These are phyloP conservation scores for Saccharomyces jurei DNA, from an alignment of 805 yeast species.

Conservation along the genomic window DNA sequence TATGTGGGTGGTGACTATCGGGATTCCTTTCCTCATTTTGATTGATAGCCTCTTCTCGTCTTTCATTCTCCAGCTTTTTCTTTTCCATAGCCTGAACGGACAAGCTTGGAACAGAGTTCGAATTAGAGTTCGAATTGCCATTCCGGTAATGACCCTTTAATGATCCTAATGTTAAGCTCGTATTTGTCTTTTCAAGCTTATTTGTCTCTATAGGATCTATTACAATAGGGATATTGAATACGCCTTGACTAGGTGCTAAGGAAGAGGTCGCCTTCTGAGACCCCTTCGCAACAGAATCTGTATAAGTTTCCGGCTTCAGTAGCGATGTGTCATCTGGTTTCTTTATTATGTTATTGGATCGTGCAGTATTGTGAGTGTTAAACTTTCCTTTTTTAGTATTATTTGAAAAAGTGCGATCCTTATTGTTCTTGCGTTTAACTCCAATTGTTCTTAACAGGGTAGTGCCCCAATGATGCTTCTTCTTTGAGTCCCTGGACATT, in stretches of 20 bases:
- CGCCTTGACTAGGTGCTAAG: not conserved
- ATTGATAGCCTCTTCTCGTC: not conserved
- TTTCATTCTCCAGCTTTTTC: not conserved
- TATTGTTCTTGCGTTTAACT: not conserved
- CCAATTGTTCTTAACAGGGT: not conserved
- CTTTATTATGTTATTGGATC: not conserved
- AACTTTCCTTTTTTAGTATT: not conserved
- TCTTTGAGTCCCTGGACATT: not conserved
- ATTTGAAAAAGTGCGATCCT: not conserved
- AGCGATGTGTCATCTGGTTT: not conserved
- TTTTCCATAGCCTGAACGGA: not conserved
- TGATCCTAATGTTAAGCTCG: not conserved
- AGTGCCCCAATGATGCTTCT: not conserved
- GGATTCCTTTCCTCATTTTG: not conserved
- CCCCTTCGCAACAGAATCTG: not conserved
- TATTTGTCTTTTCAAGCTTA: not conserved
- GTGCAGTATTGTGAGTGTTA: not conserved
- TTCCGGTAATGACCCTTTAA: not conserved
- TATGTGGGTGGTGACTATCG: conserved; percentile 11
- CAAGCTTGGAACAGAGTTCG: not conserved
- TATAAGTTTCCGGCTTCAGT: not conserved
- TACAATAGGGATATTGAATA: not conserved
- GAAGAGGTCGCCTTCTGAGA: not conserved
- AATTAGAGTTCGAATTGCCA: not conserved
- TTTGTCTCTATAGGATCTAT: not conserved